Conservation (phyloP, 1,284 basidiomycete species). For the Fistulina hepatica region DNA sequence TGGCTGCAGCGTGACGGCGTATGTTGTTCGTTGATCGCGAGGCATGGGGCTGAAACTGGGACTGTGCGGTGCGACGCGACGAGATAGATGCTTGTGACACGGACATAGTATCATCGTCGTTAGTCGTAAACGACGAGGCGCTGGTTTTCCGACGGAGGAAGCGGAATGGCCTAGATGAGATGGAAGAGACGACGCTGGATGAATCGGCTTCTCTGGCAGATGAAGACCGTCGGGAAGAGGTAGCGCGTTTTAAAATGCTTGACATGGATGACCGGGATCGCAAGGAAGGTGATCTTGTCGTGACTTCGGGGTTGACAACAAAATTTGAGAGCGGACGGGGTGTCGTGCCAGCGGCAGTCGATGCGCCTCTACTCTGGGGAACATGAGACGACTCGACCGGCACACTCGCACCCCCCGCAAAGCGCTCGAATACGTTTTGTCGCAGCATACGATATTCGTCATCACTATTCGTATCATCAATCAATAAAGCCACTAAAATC, state of each 20-base stretch:
- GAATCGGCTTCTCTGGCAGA: constrained; percentile 39
- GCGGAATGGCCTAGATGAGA: constrained; percentile 33
- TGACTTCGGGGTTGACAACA: constrained; percentile 29
- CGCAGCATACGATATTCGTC: constrained; percentile 39
- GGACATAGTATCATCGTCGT: constrained; percentile 29
- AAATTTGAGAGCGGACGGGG: constrained; percentile 35
- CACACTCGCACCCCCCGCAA: constrained; percentile 29
- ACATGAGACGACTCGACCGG: constrained; percentile 53
- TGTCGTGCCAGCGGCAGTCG: constrained; percentile 13
- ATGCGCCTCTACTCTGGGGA: constrained; percentile 24
- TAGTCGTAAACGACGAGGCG: constrained; percentile 36
- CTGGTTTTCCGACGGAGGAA: constrained; percentile 37
- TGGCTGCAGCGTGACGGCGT: background rate
- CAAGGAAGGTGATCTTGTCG: constrained; percentile 45
- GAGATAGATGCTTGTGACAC: constrained; percentile 22
- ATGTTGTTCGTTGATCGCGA: constrained; percentile 10
- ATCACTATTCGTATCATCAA: constrained; percentile 30
- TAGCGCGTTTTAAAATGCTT: constrained; percentile 46
- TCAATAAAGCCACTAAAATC: constrained; percentile 7
- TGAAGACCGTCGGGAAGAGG: constrained; percentile 34
- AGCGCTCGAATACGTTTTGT: constrained; percentile 34
- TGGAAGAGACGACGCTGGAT: constrained; percentile 41
- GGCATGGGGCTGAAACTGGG: constrained; percentile 11
- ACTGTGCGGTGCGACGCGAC: constrained; percentile 23
- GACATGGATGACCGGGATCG: constrained; percentile 52